Evolutionary conservation across 148 eudicot genomes (phyloP).

Genomic region (Talinum fruticosum): DNA sequence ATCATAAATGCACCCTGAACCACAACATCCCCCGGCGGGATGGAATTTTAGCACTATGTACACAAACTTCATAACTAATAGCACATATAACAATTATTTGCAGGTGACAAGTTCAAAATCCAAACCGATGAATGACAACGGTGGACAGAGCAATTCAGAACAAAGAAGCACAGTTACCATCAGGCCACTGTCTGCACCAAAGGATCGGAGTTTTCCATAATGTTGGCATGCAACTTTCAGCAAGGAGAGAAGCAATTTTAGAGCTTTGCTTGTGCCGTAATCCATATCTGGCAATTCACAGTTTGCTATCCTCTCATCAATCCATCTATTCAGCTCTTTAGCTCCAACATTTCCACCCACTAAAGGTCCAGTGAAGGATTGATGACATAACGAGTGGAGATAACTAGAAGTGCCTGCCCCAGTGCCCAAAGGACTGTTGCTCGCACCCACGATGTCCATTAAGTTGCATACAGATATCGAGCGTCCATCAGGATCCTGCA

Average conservation of each 20-base stretch:
- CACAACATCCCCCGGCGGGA: not conserved
- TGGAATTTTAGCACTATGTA: not conserved
- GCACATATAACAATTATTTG: not conserved
- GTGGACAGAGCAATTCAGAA: not conserved
- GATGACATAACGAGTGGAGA: conserved; percentile 61
- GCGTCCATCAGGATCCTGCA: conserved; percentile 64
- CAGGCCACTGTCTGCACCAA: conserved; percentile 55
- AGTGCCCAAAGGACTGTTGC: conserved; percentile 37
- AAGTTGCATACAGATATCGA: conserved; percentile 61
- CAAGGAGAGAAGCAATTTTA: conserved; percentile 79
- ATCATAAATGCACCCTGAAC: not conserved
- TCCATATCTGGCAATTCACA: conserved; percentile 38
- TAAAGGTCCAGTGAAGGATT: conserved; percentile 80
- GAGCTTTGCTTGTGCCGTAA: conserved; percentile 48
- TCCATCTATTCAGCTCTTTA: conserved; percentile 85
- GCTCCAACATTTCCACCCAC: conserved; percentile 74
- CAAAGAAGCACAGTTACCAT: conserved; percentile 43
- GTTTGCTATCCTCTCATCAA: conserved; percentile 75
- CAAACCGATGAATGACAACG: not conserved
- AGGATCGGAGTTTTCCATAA: conserved; percentile 91
- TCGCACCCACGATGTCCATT: conserved; percentile 55
- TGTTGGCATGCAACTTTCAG: conserved; percentile 87
- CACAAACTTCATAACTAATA: not conserved
- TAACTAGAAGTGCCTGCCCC: conserved; percentile 44
- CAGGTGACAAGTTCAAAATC: not conserved